Percentiles rank a stretch among this genome's conserved stretches.
Conservation (phyloP, 768 basidiomycete genomes). For the Russula ochroleuca region DNA sequence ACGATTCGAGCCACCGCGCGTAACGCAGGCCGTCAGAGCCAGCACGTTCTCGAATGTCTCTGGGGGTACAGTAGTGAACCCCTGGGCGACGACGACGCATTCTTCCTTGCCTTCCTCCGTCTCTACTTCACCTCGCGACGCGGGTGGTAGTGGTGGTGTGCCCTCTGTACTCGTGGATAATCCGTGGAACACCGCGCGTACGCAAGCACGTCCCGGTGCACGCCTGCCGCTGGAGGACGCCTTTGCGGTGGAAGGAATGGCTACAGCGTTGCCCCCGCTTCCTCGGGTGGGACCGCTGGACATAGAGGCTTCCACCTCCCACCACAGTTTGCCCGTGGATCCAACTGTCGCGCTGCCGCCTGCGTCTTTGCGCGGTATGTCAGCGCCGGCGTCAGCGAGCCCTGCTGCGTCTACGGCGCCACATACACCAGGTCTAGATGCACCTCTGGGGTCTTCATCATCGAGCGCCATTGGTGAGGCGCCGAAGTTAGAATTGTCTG, state of each 20-base stretch:
- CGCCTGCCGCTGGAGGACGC: conserved; percentile 8
- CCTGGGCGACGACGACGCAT: conserved; percentile 45
- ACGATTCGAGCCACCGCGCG: conserved; percentile 19
- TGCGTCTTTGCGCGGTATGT: not conserved
- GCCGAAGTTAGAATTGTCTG: not conserved
- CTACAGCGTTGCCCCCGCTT: not conserved
- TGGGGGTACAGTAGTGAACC: conserved; percentile 40
- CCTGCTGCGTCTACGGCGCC: not conserved
- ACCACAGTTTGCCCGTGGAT: conserved; percentile 25
- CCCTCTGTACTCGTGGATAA: conserved; percentile 49
- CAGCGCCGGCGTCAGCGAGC: not conserved
- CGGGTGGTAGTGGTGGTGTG: conserved; percentile 6
- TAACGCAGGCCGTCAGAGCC: conserved; percentile 12
- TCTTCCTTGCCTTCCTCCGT: not conserved
- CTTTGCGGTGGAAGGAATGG: conserved; percentile 3
- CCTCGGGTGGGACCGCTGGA: not conserved
- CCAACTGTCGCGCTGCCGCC: conserved; percentile 32
- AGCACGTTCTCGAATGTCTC: conserved; percentile 31
- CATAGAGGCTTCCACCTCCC: not conserved
- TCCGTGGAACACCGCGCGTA: conserved; percentile 52
- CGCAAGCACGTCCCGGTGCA: conserved; percentile 1
- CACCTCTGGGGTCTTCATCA: not conserved
- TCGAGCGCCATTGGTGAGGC: not conserved
- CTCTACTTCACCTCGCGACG: conserved; percentile 1
- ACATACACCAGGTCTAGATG: not conserved